Evolutionary conservation across 768 basidiomycete species (phyloP).

Genomic region (Collybiopsis luxurians): DNA sequence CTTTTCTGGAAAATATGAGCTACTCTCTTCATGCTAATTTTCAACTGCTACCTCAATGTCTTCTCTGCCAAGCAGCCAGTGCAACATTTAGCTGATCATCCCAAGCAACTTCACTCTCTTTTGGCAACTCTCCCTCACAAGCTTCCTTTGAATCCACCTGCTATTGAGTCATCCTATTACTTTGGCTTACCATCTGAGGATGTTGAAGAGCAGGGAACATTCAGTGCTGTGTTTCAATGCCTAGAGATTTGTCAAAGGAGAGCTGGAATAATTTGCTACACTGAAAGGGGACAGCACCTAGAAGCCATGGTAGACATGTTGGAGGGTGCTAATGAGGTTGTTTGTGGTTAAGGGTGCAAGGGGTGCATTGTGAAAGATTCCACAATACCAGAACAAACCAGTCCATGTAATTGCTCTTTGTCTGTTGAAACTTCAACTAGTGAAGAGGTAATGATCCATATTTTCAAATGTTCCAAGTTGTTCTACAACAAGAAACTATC

Average conservation of each 20-base stretch:
- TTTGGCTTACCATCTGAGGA: neutral
- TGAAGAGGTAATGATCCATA: too few relatives aligned
- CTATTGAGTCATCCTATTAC: neutral
- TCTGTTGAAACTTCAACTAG: too few relatives aligned
- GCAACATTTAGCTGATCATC: neutral
- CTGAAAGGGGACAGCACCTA: neutral
- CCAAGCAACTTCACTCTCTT: neutral
- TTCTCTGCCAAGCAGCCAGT: too few relatives aligned
- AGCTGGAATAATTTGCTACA: neutral
- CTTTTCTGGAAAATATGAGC: too few relatives aligned
- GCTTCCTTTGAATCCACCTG: neutral
- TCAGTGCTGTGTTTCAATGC: neutral
- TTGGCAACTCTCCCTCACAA: neutral
- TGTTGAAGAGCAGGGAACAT: neutral
- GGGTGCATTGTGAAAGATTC: too few relatives aligned
- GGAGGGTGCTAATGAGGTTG: slow-evolving; percentile 1
- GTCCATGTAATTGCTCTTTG: too few relatives aligned
- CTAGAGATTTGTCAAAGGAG: neutral
- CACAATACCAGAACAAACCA: too few relatives aligned
- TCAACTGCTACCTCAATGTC: too few relatives aligned
- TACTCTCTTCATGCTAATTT: too few relatives aligned
- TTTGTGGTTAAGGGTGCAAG: too few relatives aligned
- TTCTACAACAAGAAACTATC: too few relatives aligned
- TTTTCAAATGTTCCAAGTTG: too few relatives aligned
- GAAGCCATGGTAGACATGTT: neutral